Evolutionary conservation across 2,329 filamentous ascomycete species (phyloP).

Genomic region (Colletotrichum trifolii): DNA sequence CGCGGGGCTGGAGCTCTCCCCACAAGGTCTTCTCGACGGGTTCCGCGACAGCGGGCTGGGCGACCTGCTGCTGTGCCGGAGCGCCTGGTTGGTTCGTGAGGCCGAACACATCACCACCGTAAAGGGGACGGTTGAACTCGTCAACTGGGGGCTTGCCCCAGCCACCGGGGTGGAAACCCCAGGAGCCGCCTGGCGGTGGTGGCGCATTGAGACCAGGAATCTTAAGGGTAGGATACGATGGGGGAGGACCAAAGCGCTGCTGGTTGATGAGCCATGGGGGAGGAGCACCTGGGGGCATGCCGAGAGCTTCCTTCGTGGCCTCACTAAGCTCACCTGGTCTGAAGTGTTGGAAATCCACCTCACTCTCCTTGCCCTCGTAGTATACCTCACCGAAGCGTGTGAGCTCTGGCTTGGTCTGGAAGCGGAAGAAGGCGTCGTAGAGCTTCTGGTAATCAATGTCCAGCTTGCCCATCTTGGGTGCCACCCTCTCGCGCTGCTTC

Average conservation of each 20-base stretch:
- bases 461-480: constrained; percentile 95
- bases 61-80: constrained; percentile 46
- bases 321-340: constrained; percentile 91
- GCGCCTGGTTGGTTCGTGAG: constrained; percentile 63
- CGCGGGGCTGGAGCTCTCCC: constrained; percentile 88
- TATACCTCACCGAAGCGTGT: constrained; percentile 99
- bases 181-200: constrained; percentile 86
- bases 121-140: constrained; percentile 90
- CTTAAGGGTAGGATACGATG: constrained; percentile 94
- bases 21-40: constrained; percentile 88
- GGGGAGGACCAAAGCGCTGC: constrained; percentile 91
- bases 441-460: constrained; percentile 99
- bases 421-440: constrained; percentile 98
- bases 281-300: constrained; percentile 91
- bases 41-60: constrained; percentile 67
- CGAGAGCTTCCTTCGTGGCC: constrained; percentile 89
- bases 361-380: constrained; percentile 98
- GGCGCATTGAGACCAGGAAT: constrained; percentile 95
- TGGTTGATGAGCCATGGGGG: constrained; percentile 98
- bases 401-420: constrained; percentile 94
- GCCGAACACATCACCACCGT: constrained; percentile 95
- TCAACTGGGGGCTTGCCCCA: constrained; percentile 97
- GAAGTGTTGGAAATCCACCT: constrained; percentile 92
- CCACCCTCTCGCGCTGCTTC: constrained; percentile 93
- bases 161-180: constrained; percentile 95